Evolutionary conservation across 768 basidiomycete genomes (phyloP), one percentile per base, ranked within the genome.

Genomic region (Daedaleopsis nitida): DNA sequence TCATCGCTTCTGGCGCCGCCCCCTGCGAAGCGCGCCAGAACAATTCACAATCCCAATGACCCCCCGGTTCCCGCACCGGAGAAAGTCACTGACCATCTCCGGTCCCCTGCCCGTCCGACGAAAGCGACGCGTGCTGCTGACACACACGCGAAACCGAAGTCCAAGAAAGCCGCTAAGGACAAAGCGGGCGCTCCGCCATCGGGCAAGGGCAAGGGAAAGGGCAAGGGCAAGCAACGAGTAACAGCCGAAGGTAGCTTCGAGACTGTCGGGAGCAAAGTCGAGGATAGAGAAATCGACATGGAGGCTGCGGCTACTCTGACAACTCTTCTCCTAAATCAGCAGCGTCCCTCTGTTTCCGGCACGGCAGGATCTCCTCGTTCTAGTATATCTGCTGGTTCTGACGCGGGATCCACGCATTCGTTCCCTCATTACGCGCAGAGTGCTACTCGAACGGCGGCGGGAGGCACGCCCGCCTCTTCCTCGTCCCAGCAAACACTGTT

Each of bases 261-360:
- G 42, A 48, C 16, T 19, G 58, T 5, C 44, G 55, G 34, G 23
- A 60, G 45, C 1, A 39, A 47, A 5, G 62, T 65, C n/a, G 60
- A 57, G 11, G 63, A 69, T 19, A 63, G 66, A 5, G 69, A 72
- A 11, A 68, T 88, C 52, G 90, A 91, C 72, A 88, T 92, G 83
- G 89, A 92, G 72, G 91, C 91, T 43, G 91, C 91, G 8, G 89
- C 87, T 27, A 89, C 91, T 10, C 77, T 93, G 65, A 92, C 91
- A 0, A 86, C 86, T 12, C 78, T 92, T 57, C 78, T 88, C 58
- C 78, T 89, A 59, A 83, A 87, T 60, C 82, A 88, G 58, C 81
- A 88, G 59, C 79, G 85, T 51, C 85, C 86, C 19, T 85, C 86
- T 11, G 83, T 86, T 14, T 70, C 69, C 32, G 76, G 80, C 32